phyloP scores from a whole-genome alignment of 371 early-diverging fungal species.

The Actinomucor elegans region DNA sequence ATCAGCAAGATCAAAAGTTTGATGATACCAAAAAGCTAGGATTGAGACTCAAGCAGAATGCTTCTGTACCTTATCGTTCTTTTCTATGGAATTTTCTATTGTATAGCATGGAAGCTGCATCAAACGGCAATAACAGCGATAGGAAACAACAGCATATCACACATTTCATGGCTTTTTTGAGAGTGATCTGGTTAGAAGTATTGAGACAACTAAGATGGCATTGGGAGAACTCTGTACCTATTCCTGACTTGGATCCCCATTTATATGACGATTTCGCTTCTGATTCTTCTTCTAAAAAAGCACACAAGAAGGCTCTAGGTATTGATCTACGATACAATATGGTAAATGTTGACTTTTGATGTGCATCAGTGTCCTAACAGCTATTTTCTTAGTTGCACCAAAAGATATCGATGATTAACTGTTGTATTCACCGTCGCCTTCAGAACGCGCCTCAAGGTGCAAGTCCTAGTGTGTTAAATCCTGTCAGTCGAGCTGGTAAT shows the following conservation, averaged over 20 bases:
- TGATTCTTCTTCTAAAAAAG: not conserved
- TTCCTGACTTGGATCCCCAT: conserved; percentile 56
- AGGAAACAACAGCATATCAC: conserved; percentile 7
- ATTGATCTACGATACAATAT: conserved; percentile 76
- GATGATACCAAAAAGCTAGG: conserved; percentile 32
- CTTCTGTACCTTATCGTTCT: conserved; percentile 63
- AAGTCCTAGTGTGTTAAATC: not conserved
- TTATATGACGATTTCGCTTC: conserved; percentile 6
- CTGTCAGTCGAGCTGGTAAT: not conserved
- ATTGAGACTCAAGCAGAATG: conserved; percentile 52
- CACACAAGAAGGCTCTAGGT: conserved; percentile 31
- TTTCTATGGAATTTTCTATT: conserved; percentile 70
- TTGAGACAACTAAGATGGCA: conserved; percentile 60
- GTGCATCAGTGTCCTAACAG: not conserved
- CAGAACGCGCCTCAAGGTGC: conserved; percentile 15
- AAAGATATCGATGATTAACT: conserved; percentile 91
- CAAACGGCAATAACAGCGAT: conserved; percentile 3
- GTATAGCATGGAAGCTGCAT: conserved; percentile 55
- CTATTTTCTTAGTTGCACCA: conserved; percentile 65
- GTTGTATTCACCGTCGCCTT: conserved; percentile 68
- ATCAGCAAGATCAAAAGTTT: not conserved
- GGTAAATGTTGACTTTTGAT: conserved; percentile 22
- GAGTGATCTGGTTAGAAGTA: conserved; percentile 65
- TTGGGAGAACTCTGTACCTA: conserved; percentile 60
- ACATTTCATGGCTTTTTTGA: conserved; percentile 59